Evolutionary conservation across 73 alveolate genomes (phyloP).

Genomic region (Uronychia binucleata): DNA sequence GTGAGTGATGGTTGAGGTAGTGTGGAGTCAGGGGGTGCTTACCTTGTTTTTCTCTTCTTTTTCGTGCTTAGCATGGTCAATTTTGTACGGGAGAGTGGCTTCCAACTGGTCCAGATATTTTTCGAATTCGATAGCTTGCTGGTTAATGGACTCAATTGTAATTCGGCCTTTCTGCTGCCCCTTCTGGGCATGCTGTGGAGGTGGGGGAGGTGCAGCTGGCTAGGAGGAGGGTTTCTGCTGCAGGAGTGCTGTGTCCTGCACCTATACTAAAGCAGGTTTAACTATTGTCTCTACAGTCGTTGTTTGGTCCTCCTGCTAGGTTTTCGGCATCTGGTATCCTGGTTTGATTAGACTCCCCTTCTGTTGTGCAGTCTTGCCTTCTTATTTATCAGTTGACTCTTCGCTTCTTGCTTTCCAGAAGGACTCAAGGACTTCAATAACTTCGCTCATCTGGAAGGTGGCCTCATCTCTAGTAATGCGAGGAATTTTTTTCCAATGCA

Average conservation of each 20-base stretch:
- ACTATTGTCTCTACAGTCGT: not conserved
- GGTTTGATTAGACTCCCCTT: not conserved
- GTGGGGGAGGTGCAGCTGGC: no score
- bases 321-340: not conserved
- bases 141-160: not conserved
- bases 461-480: not conserved
- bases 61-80: not conserved
- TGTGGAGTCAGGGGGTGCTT: no score
- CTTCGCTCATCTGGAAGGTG: not conserved
- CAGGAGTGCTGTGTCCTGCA: no score
- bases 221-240: not conserved
- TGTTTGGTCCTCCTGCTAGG: not conserved
- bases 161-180: not conserved
- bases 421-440: not conserved
- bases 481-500: not conserved
- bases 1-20: no score
- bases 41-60: not conserved
- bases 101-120: not conserved
- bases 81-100: not conserved
- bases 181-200: not conserved
- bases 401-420: not conserved
- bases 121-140: not conserved
- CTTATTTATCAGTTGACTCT: not conserved
- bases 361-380: not conserved
- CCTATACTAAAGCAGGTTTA: no score